A percentile compares a stretch with the other conserved stretches of the same genome.
phyloP scores from a whole-genome alignment of 2,329 filamentous ascomycete genomes.

The Aspergillus hiratsukae region DNA sequence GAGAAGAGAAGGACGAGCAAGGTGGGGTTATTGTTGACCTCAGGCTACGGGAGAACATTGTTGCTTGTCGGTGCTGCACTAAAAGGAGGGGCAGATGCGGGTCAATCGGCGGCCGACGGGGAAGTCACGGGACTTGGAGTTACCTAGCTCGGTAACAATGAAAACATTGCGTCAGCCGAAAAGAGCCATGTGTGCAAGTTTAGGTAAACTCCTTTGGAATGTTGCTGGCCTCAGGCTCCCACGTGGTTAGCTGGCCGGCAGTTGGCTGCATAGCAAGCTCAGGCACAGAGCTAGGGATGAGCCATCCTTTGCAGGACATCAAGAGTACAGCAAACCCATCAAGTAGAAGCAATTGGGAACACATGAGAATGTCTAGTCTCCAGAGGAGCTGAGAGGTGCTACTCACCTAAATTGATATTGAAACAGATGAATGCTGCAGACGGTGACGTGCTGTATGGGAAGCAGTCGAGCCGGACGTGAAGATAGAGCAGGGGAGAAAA shows the following conservation, averaged over 20 bases:
- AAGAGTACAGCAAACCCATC: constrained; percentile 5
- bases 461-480: constrained; percentile 2
- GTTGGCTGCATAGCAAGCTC: not conserved
- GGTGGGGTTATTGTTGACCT: constrained; percentile 42
- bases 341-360: not conserved
- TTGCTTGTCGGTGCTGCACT: constrained; percentile 16
- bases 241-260: not conserved
- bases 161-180: constrained; percentile 11
- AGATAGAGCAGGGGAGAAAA: constrained; percentile 11
- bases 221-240: constrained; percentile 9
- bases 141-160: not conserved
- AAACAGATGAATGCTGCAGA: not conserved
- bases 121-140: not conserved
- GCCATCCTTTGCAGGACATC: not conserved
- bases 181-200: constrained; percentile 15
- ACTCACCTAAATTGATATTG: not conserved
- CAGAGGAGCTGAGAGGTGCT: not conserved
- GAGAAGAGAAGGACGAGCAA: constrained; percentile 37
- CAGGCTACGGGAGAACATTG: constrained; percentile 40
- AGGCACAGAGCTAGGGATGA: not conserved
- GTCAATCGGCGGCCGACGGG: constrained; percentile 19
- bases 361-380: not conserved
- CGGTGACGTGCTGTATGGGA: not conserved
- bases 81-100: constrained; percentile 30
- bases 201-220: not conserved